These are phyloP conservation scores for Puccinia coronata DNA, from an alignment of 1,284 basidiomycete genomes.

Conservation along the genomic window DNA sequence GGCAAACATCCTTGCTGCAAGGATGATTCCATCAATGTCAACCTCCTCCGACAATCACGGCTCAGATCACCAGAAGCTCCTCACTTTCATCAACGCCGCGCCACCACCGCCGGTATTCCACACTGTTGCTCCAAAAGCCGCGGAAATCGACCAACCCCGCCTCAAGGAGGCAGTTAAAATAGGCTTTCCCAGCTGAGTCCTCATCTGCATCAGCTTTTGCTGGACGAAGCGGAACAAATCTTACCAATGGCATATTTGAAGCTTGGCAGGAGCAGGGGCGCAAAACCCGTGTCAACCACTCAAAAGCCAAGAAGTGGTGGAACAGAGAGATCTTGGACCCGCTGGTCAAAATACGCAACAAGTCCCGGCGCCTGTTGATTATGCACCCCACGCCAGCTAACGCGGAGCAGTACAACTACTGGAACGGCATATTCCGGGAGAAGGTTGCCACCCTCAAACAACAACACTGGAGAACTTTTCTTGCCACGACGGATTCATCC, in stretches of 20 bases:
- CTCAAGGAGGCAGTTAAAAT: too few species aligned
- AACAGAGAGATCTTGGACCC: not conserved
- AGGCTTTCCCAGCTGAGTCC: too few species aligned
- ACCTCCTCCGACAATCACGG: not conserved
- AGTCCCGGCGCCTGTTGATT: not conserved
- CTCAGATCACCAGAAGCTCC: too few species aligned
- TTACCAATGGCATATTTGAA: not conserved
- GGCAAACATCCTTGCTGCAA: not conserved
- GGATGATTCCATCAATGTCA: not conserved
- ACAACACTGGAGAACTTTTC: constrained; percentile 12
- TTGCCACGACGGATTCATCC: not conserved
- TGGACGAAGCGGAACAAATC: not conserved
- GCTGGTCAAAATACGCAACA: not conserved
- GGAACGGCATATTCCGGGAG: not conserved
- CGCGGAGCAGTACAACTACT: not conserved
- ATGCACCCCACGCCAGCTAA: not conserved
- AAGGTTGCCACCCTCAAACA: constrained; percentile 23
- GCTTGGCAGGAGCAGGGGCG: constrained; percentile 6
- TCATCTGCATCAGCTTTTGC: too few species aligned
- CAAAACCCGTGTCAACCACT: not conserved
- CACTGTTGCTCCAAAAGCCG: too few species aligned
- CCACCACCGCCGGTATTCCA: too few species aligned
- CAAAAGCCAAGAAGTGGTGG: constrained; percentile 29
- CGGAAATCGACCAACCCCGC: too few species aligned
- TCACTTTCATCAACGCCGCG: not conserved